Evolutionary conservation across 1,284 basidiomycete species (phyloP).

Genomic region (Sporisorium reilianum): DNA sequence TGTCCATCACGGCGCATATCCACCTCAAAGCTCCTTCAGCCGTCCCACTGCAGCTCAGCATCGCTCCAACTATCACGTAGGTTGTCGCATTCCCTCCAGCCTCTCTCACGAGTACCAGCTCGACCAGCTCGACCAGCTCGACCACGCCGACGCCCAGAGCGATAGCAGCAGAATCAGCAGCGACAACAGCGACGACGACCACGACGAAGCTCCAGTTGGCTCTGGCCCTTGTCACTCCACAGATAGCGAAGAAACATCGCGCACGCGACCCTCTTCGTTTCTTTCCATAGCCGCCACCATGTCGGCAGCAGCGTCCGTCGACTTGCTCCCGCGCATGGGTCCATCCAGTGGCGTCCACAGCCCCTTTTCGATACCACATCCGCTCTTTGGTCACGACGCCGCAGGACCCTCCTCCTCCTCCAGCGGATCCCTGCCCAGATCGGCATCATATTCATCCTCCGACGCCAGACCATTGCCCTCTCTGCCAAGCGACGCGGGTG

Average conservation of each 20-base stretch:
- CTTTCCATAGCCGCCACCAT: constrained; percentile 13
- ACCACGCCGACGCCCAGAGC: constrained; percentile 3
- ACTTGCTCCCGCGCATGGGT: constrained; percentile 32
- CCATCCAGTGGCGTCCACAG: constrained; percentile 25
- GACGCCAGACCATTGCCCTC: constrained; percentile 8
- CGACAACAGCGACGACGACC: constrained; percentile 2
- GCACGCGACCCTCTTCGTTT: constrained; percentile 1
- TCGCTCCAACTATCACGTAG: constrained; percentile 4
- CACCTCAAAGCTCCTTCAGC: constrained; percentile 13
- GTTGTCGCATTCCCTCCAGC: constrained; percentile 27
- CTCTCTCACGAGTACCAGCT: constrained; percentile 30
- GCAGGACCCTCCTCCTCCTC: constrained; percentile 23
- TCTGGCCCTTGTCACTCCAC: neutral
- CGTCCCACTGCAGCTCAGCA: constrained; percentile 1
- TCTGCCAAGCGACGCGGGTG: constrained; percentile 3
- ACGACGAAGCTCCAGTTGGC: neutral
- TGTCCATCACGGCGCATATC: constrained; percentile 6
- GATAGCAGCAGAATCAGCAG: constrained; percentile 8
- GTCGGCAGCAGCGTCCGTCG: constrained; percentile 28
- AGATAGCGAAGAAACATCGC: neutral
- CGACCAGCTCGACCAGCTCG: neutral
- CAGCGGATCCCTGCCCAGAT: constrained; percentile 17
- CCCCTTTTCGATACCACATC: constrained; percentile 47
- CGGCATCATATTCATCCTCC: constrained; percentile 7
- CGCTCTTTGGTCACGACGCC: constrained; percentile 34